These are phyloP conservation scores for Bruguiera hainesii DNA, from an alignment of 441 rosid species.

Conservation along the genomic window DNA sequence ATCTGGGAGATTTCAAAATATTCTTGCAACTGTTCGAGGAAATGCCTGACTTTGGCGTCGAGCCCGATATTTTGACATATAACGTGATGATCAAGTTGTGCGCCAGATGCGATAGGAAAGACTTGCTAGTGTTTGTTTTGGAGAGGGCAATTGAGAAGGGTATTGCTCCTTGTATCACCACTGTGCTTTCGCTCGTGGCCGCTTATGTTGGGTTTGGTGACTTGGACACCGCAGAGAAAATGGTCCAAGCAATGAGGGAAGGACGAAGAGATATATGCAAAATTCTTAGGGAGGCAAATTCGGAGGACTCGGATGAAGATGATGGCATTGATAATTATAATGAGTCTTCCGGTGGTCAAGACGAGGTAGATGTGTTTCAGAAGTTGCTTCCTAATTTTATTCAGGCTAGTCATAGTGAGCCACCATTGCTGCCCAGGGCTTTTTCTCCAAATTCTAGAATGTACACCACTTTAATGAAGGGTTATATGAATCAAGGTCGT, in stretches of 20 bases:
- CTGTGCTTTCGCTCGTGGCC: constrained; percentile 82
- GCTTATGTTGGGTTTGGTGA: constrained; percentile 94
- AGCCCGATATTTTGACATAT: constrained; percentile 73
- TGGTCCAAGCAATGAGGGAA: constrained; percentile 92
- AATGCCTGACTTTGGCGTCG: constrained; percentile 60
- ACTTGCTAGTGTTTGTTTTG: constrained; percentile 68
- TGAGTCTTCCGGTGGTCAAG: background rate
- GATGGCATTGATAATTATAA: constrained; percentile 23
- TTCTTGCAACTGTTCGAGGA: constrained; percentile 65
- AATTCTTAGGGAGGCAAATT: constrained; percentile 59
- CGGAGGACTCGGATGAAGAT: constrained; percentile 37
- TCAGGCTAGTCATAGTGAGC: constrained; percentile 32
- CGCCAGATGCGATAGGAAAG: constrained; percentile 64
- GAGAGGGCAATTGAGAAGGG: constrained; percentile 63
- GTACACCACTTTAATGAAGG: constrained; percentile 92
- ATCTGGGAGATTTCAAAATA: constrained; percentile 55
- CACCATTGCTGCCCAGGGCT: constrained; percentile 61
- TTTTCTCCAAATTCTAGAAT: constrained; percentile 74
- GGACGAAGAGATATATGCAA: constrained; percentile 76
- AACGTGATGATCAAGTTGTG: constrained; percentile 86
- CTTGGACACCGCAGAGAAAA: constrained; percentile 61
- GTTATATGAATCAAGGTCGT: constrained; percentile 84
- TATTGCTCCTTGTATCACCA: constrained; percentile 64
- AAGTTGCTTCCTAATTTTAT: constrained; percentile 66
- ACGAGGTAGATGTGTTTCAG: constrained; percentile 41